Percentiles rank a stretch among this genome's conserved stretches.
Conservation (phyloP, 805 yeast genomes). For the Metschnikowia chrysomelidarum region DNA sequence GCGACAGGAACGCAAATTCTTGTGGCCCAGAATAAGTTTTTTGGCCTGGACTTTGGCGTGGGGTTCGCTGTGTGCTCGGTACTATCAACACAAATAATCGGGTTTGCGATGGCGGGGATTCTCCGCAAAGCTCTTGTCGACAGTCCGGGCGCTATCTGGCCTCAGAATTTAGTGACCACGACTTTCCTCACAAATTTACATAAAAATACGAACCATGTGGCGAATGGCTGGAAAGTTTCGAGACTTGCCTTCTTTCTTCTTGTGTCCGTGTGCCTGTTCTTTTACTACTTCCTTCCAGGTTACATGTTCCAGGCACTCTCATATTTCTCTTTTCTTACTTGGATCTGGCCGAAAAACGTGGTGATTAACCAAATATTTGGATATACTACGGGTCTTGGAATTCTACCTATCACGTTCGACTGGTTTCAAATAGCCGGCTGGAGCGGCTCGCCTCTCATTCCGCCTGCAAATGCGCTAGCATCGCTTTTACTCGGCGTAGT, state of each 20-base stretch:
- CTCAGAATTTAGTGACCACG: constrained; percentile 21
- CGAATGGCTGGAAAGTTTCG: constrained; percentile 18
- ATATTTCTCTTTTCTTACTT: constrained; percentile 13
- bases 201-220: constrained; percentile 11
- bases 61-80: constrained; percentile 30
- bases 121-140: constrained; percentile 23
- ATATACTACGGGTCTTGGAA: constrained; percentile 12
- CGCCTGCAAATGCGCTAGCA: constrained; percentile 20
- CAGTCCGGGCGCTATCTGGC: constrained; percentile 17
- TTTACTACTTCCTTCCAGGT: constrained; percentile 18
- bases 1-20: constrained; percentile 21
- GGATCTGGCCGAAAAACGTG: constrained; percentile 14
- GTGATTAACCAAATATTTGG: constrained; percentile 17
- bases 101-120: constrained; percentile 28
- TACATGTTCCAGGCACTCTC: constrained; percentile 14
- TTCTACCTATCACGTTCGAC: constrained; percentile 17
- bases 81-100: constrained; percentile 29
- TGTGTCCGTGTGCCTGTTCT: constrained; percentile 11
- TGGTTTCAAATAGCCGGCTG: constrained; percentile 21
- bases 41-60: constrained; percentile 15
- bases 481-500: constrained; percentile 20
- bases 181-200: constrained; percentile 21
- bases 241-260: constrained; percentile 19
- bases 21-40: constrained; percentile 19
- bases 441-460: constrained; percentile 20